Evolutionary conservation across 495 filamentous ascomycete species (phyloP), one percentile per base, ranked within the genome.

Genomic region (Oidiodendron maius): DNA sequence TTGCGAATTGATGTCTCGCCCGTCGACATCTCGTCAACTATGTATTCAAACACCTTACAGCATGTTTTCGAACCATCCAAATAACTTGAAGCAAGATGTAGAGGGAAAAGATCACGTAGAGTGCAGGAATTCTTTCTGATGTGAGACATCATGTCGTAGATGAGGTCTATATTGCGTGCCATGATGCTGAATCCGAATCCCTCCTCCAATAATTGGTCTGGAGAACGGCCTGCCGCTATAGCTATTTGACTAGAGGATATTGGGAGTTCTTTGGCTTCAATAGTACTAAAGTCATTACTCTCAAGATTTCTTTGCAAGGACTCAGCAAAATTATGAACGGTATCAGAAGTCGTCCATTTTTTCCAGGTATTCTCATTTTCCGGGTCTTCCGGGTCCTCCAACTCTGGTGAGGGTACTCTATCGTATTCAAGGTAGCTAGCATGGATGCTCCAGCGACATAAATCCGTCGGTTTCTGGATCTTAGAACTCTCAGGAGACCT

Each of bases 131-230:
- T 28, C 20, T 6, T 39, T 6, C 5, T 0, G n/a, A 13, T 46
- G n/a, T 59, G 8, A 1, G 47, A 11, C 0, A 60, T 1, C 9
- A 64, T 40, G 0, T 50, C 16, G 0, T 9, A 3, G 1, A 67
- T 0, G 2, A 62, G 50, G 0, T 52, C 50, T 4, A 50, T 0
- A 36, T 70, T 69, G 9, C 69, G 56, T 16, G 56, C 50, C 55
- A 72, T 71, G 34, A 71, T 71, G 28, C 43, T 55, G 46, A 71
- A 72, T 16, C 60, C 65, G 13, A 71, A 35, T 13, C 64, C 55
- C 20, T 74, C 69, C 22, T 51, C 20, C 8, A 62, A 25, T 17
- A 67, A 39, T 40, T 65, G 49, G 3, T 62, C 43, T 8, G 56
- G 55, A 10, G 61, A 62, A 10, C 38, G 50, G 22, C 47, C 16